Evolutionary conservation across 371 early-diverging fungal genomes (phyloP).

Genomic region (Mortierella sp.): DNA sequence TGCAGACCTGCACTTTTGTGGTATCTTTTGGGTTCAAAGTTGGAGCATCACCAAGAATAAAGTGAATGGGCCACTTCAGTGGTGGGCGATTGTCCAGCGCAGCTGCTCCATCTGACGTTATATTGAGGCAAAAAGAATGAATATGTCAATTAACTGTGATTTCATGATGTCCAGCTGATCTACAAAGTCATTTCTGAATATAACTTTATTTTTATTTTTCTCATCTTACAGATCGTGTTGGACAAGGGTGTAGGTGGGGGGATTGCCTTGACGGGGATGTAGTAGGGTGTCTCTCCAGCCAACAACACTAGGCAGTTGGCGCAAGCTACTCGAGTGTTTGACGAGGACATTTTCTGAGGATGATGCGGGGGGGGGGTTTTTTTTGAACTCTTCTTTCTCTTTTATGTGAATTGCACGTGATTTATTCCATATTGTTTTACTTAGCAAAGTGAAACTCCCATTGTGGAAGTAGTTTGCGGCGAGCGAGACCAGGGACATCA

Average conservation of each 20-base stretch:
- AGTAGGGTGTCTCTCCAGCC: constrained; percentile 28
- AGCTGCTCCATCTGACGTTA: constrained; percentile 36
- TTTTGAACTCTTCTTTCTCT: neutral
- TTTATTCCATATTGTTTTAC: constrained; percentile 26
- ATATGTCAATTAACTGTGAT: neutral
- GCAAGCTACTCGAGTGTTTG: constrained; percentile 44
- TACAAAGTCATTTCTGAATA: neutral
- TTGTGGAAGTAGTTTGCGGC: constrained; percentile 76
- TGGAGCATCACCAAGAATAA: constrained; percentile 41
- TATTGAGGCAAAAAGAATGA: neutral
- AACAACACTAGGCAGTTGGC: constrained; percentile 44
- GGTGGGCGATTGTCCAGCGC: constrained; percentile 45
- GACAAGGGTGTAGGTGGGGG: constrained; percentile 42
- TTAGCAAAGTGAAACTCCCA: constrained; percentile 92
- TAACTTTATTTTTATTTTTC: neutral
- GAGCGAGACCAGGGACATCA: constrained; percentile 66
- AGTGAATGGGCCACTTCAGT: constrained; percentile 41
- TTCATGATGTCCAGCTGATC: neutral
- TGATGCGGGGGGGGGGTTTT: neutral
- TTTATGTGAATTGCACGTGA: no score
- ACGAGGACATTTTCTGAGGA: constrained; percentile 32
- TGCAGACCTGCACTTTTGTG: constrained; percentile 48
- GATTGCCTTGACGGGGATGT: constrained; percentile 35
- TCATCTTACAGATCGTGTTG: constrained; percentile 45
- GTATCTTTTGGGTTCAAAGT: constrained; percentile 44